Base-by-base conservation (phyloP, 2,329 filamentous ascomycete genomes). In the Diaporthe aspalathi region DNA sequence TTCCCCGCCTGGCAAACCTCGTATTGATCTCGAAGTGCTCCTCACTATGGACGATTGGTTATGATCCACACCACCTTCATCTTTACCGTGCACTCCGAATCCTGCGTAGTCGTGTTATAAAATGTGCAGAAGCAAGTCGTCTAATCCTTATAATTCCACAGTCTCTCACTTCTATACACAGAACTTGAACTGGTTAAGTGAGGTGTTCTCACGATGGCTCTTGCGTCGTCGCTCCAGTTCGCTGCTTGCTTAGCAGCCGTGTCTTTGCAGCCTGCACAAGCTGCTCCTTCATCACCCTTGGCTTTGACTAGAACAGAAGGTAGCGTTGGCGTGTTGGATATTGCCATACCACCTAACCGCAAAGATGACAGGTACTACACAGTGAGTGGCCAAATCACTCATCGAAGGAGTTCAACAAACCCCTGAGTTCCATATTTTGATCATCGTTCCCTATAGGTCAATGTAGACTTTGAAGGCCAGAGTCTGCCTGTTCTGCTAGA, bases 1-100 rank as follows among this genome's bases (percentile, higher is more conserved):
- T 63, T 63, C 57, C 57, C 57, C 40, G 57, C 57, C 47, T 63
- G 27, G 29, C 12, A 35, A 56, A 63, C 43, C 57, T 63, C 57
- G 57, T 63, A 63, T 63, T 27, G 47, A 63, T 49, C 43, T 40
- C 7, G 8, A 16, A 12, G 24, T 35, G 43, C 57, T 63, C 40
- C 56, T 60, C 57, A 63, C 32, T 9, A 9, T 35, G 32, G 40
- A 9, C 57, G 12, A 63, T 17, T 35, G 57, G 57, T 35, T 40
- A 49, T n/a, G 27, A 63, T 63, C 57, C 57, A 63, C 57, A 63
- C 27, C 27, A 47, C 43, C 43, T 5, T 63, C 14, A 29, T 16
- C 20, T 32, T 32, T 32, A 11, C 54, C 6, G 27, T 17, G 43
- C n/a, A 17, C 1, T 32, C 24, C 20, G 12, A 29, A 63, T 17